Conservation (phyloP, 2,329 filamentous ascomycete genomes). For the Aureobasidium leucospermi region DNA sequence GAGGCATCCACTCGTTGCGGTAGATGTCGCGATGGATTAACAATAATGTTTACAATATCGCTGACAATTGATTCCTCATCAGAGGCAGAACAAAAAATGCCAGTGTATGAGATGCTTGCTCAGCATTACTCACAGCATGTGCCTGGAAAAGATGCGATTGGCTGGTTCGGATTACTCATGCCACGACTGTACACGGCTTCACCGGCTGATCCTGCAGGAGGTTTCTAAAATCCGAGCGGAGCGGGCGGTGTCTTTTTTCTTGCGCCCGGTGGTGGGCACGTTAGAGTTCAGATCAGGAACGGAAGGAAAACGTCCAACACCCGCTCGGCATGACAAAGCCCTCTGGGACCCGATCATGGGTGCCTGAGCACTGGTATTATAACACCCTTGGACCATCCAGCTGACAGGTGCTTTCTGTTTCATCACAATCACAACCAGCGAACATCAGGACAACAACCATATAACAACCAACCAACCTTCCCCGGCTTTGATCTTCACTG, state of each 20-base stretch:
- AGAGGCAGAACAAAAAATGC: not conserved
- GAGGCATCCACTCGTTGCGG: not conserved
- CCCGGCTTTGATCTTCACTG: slow-evolving; percentile 1
- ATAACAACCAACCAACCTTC: not conserved
- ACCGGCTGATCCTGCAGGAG: not conserved
- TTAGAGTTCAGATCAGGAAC: slow-evolving; percentile 9
- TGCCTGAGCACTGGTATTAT: slow-evolving; percentile 13
- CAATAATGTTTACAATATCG: not conserved
- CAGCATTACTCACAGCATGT: slow-evolving; percentile 4
- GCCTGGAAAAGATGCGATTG: not conserved
- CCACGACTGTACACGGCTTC: slow-evolving; percentile 1
- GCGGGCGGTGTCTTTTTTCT: not conserved
- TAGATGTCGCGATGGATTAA: not conserved
- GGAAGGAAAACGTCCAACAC: slow-evolving; percentile 7
- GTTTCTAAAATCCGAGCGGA: slow-evolving; percentile 7
- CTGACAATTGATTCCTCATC: slow-evolving; percentile 12
- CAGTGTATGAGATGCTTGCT: not conserved
- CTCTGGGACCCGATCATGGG: not conserved
- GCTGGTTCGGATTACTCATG: slow-evolving; percentile 5
- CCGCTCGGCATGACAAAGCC: slow-evolving; percentile 10
- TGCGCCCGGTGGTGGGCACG: not conserved
- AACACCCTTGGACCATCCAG: slow-evolving; percentile 7
- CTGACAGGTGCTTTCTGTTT: slow-evolving; percentile 11
- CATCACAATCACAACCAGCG: slow-evolving; percentile 13
- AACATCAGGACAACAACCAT: not conserved